Base-by-base conservation (phyloP, 108 stramenopile species). In the Aurantiochytrium sp. region DNA sequence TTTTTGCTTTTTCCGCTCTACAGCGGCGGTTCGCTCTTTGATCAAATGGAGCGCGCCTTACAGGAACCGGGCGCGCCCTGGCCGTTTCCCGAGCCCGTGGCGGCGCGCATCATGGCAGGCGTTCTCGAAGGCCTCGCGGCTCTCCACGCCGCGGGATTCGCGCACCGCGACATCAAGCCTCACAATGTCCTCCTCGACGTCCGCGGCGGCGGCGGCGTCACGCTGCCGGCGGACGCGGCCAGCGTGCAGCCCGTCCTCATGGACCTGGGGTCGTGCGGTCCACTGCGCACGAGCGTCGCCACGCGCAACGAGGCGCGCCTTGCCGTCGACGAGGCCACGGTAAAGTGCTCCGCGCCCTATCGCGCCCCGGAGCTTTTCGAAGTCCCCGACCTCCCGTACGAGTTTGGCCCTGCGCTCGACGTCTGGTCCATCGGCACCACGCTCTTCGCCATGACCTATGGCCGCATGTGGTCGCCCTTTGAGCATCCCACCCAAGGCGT, bases 351-450 rank as follows among this genome's bases (percentile, higher is more conserved):
- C 19, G 73, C 73, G n/a, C 42, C 73, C 39, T 81, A 48, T 48
- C 73, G 73, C 45, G 73, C 73, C 2, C 73, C 73, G 10, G 73
- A 81, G 73, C 73, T 81, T 30, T 81, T 81, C 45, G 73, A 81
- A 21, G 45, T 81, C 32, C 73, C 73, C 27, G 45, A 48, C 21
- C 42, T 81, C 6, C 73, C 73, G 10, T 81, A 81, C 24, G 45
- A 41, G 39, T 81, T 48, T 41, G 45, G 42, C 1, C 42, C 39
- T n/a, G 45, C 39, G 12, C 42, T 81, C 27, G 73, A 81, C 39
- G 45, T 81, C 12, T 81, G 73, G 73, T 48, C 42, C n/a, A 48
- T 81, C 8, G 73, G 73, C 15, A 81, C 73, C 21, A 81, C 73
- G 12, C 39, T 81, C 8, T 81, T 22, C 2, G 39, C 73, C 19